Percentiles rank a stretch among this genome's conserved stretches.
phyloP scores from a whole-genome alignment of 2,329 filamentous ascomycete species.

The Podosphaera xanthii region DNA sequence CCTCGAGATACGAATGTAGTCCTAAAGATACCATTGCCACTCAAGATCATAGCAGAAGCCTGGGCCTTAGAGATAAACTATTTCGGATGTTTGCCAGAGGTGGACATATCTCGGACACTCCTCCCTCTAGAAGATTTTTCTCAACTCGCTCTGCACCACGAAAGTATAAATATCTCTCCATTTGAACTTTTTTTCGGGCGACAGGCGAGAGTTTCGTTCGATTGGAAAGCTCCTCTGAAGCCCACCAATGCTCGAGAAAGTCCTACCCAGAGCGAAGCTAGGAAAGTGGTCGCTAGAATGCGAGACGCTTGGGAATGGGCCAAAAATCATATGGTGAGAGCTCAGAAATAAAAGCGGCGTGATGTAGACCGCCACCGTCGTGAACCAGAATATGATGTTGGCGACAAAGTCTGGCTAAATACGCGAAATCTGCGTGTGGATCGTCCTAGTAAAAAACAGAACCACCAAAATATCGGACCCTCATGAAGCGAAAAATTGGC shows the following conservation, averaged over 20 bases:
- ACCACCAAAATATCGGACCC: background rate
- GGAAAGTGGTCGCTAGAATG: background rate
- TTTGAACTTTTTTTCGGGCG: too few relatives aligned
- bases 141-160: too few relatives aligned
- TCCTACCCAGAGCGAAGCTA: background rate
- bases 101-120: too few relatives aligned
- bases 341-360: background rate
- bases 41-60: too few relatives aligned
- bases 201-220: too few relatives aligned
- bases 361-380: background rate
- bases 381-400: constrained; percentile 1
- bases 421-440: background rate
- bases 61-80: too few relatives aligned
- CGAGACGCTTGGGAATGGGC: background rate
- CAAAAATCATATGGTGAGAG: background rate
- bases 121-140: too few relatives aligned
- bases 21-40: too few relatives aligned
- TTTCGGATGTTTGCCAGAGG: too few relatives aligned
- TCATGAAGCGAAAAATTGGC: background rate
- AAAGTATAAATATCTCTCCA: too few relatives aligned
- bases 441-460: background rate
- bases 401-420: constrained; percentile 1
- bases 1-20: too few relatives aligned
- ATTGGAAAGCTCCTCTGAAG: background rate
- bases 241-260: background rate